Base-by-base conservation (phyloP, 352 stramenopile species). In the Pythium apleroticum region DNA sequence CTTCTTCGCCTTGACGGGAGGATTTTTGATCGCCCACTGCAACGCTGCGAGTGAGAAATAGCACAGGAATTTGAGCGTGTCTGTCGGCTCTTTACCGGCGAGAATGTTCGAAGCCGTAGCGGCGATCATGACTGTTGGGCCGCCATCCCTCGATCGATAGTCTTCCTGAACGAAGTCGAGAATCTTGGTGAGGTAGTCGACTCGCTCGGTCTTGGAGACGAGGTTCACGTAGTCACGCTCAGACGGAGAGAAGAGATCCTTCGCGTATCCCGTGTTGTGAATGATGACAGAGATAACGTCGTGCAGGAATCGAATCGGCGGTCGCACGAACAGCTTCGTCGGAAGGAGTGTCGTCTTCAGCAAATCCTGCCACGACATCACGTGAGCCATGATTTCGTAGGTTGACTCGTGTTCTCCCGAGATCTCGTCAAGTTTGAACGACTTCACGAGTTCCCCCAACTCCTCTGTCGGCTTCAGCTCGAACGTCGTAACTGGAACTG, bases 291-390 rank as follows among this genome's bases (percentile, higher is more conserved):
- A 91, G 52, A 93, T 85, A 20, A 93, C 60, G 57, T 95, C 86
- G 56, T 93, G 86, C 1, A 95, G 55, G 45, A 95, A 95, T 14
- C 86, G 81, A 52, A 95, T 81, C 0, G 86, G 84, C n/a, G 84
- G 86, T 7, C 84, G 75, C 11, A 72, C 71, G 67, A 93, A 93
- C 1, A 95, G 65, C 53, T 95, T 95, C 3, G 68, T 68, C 5
- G 86, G 84, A 0, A 93, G 57, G 8, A 83, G 65, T 15, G 69
- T 73, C 5, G 85, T 90, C 61, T 93, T 93, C 1, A 95, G 57
- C 22, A 95, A 45, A 58, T 91, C 78, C 28, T 81, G 64, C 85
- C 86, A 95, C 1, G 86, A 95, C 75, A 95, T 91, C 14, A 87
- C 74, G 33, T 89, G 64, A 22, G 69, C 60, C 11, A 93, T 48